These are phyloP conservation scores for Calocybe indica DNA, from an alignment of 768 basidiomycete genomes.

Conservation along the genomic window DNA sequence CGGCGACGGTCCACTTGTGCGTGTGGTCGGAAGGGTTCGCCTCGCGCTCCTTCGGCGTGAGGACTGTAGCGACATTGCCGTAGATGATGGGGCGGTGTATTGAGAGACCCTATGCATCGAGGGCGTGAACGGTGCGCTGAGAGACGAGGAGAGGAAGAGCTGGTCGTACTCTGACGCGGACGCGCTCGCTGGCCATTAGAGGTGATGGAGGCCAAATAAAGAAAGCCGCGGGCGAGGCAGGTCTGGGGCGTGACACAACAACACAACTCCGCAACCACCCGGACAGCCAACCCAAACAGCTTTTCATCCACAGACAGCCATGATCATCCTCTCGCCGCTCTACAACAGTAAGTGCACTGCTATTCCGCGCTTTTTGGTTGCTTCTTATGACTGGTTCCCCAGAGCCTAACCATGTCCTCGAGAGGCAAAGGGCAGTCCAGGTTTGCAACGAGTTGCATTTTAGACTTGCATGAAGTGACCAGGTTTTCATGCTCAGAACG, in stretches of 20 bases:
- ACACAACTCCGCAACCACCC: slow-evolving; percentile 36
- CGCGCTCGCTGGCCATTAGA: slow-evolving; percentile 50
- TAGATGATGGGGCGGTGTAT: slow-evolving; percentile 92
- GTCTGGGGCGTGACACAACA: slow-evolving; percentile 35
- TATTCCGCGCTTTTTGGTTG: not conserved
- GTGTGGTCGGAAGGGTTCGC: slow-evolving; percentile 67
- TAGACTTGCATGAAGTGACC: slow-evolving; percentile 4
- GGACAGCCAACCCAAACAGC: slow-evolving; percentile 16
- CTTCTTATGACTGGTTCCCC: slow-evolving; percentile 2
- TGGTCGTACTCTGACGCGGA: slow-evolving; percentile 69
- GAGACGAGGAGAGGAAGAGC: slow-evolving; percentile 8
- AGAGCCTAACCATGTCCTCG: slow-evolving; percentile 62
- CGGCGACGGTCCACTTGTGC: slow-evolving; percentile 94
- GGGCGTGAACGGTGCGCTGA: slow-evolving; percentile 6
- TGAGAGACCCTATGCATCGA: slow-evolving; percentile 60
- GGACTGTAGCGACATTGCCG: slow-evolving; percentile 83
- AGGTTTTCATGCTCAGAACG: slow-evolving; percentile 22
- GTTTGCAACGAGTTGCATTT: slow-evolving; percentile 27
- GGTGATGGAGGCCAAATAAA: slow-evolving; percentile 27
- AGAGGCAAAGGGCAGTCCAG: slow-evolving; percentile 65
- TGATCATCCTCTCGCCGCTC: slow-evolving; percentile 50
- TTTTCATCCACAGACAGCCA: slow-evolving; percentile 22
- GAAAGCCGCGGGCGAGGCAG: slow-evolving; percentile 18
- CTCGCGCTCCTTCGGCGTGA: slow-evolving; percentile 70
- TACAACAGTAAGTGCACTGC: slow-evolving; percentile 50